phyloP scores from a whole-genome alignment of 2,329 filamentous ascomycete genomes.

The Aspergillus sp. region DNA sequence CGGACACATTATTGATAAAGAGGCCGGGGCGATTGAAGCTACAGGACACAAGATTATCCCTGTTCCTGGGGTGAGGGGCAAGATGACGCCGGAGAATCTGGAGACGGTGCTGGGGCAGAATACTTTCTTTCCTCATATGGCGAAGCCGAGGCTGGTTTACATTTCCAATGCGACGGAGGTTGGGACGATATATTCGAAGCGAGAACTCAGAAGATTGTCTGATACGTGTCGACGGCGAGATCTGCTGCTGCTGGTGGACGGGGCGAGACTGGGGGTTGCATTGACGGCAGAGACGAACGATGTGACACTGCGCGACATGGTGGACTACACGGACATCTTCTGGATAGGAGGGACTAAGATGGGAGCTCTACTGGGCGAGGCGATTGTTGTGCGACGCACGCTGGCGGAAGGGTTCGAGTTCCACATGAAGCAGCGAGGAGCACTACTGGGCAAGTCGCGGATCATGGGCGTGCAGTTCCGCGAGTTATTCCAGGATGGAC shows the following conservation, averaged over 20 bases:
- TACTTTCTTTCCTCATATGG: slow-evolving; percentile 54
- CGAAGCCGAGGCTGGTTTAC: slow-evolving; percentile 53
- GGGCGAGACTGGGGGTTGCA: slow-evolving; percentile 48
- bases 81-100: slow-evolving; percentile 47
- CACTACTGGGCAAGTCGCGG: slow-evolving; percentile 51
- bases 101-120: slow-evolving; percentile 48
- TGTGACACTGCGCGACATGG: slow-evolving; percentile 45
- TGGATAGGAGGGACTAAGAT: slow-evolving; percentile 58
- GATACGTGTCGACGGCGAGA: slow-evolving; percentile 42
- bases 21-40: slow-evolving; percentile 54
- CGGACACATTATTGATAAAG: slow-evolving; percentile 51
- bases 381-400: slow-evolving; percentile 49
- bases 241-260: slow-evolving; percentile 50
- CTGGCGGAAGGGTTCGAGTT: slow-evolving; percentile 52
- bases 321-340: slow-evolving; percentile 53
- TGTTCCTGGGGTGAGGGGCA: slow-evolving; percentile 47
- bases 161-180: slow-evolving; percentile 54
- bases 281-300: slow-evolving; percentile 46
- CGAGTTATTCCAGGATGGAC: slow-evolving; percentile 47
- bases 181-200: slow-evolving; percentile 49
- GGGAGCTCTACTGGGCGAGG: slow-evolving; percentile 52
- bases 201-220: slow-evolving; percentile 46
- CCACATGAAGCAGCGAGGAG: slow-evolving; percentile 54
- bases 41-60: slow-evolving; percentile 55
- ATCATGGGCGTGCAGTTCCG: slow-evolving; percentile 53